phyloP scores from a whole-genome alignment of 495 filamentous ascomycete species.

The Cudoniella acicularis region DNA sequence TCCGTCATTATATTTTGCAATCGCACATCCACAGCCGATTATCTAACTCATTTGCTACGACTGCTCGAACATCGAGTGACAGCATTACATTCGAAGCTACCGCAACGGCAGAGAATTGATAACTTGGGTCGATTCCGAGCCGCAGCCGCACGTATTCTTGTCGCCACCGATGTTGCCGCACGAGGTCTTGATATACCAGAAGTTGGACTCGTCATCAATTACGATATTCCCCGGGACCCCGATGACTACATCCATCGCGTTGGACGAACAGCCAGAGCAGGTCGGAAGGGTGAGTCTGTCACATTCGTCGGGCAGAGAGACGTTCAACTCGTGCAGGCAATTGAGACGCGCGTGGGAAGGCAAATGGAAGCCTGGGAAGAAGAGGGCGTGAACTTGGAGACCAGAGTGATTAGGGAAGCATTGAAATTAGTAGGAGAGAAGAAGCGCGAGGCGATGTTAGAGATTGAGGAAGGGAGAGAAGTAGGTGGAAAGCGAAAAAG shows the following conservation, averaged over 20 bases:
- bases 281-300: conserved; percentile 72
- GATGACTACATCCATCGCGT: conserved; percentile 98
- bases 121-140: conserved; percentile 92
- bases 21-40: conserved; percentile 79
- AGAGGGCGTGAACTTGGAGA: conserved; percentile 87
- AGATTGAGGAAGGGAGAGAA: conserved; percentile 89
- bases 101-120: conserved; percentile 74
- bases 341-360: conserved; percentile 76
- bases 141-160: conserved; percentile 80
- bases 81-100: conserved; percentile 79
- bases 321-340: conserved; percentile 78
- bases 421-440: conserved; percentile 87
- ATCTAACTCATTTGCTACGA: conserved; percentile 80
- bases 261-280: conserved; percentile 90
- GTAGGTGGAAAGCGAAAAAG: conserved; percentile 72
- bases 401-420: conserved; percentile 73
- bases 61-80: conserved; percentile 87
- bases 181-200: conserved; percentile 94
- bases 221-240: conserved; percentile 89
- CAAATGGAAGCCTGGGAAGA: conserved; percentile 81
- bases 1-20: conserved; percentile 93
- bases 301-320: conserved; percentile 92
- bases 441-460: conserved; percentile 82
- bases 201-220: conserved; percentile 88
- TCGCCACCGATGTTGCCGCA: conserved; percentile 95